phyloP scores from a whole-genome alignment of 192 early-diverging fungal genomes.

The Coemansia nantahalensis region DNA sequence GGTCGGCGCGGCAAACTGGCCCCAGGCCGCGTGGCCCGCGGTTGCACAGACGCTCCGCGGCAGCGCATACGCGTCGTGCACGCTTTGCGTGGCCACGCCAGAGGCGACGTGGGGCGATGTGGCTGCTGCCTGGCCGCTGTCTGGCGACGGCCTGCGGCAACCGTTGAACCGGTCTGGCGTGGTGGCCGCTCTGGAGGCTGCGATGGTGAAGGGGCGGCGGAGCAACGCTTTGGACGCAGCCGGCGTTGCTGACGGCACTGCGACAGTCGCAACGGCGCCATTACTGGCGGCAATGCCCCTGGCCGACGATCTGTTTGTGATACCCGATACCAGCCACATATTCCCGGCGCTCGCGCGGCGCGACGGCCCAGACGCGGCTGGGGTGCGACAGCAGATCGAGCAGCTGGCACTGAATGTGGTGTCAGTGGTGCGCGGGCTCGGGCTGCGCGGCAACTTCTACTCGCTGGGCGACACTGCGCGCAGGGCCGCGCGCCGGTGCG shows the following conservation, averaged over 20 bases:
- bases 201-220: conserved; percentile 9
- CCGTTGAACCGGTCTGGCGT: conserved; percentile 12
- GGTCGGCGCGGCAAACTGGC: conserved; percentile 32
- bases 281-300: conserved; percentile 10
- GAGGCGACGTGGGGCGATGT: conserved; percentile 31
- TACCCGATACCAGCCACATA: conserved; percentile 18
- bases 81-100: conserved; percentile 29
- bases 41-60: conserved; percentile 8
- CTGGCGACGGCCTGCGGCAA: background rate
- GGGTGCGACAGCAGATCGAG: conserved; percentile 12
- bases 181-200: conserved; percentile 1
- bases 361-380: background rate
- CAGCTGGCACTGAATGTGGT: conserved; percentile 28
- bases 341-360: background rate
- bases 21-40: conserved; percentile 14
- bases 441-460: conserved; percentile 29
- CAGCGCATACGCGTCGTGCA: conserved; percentile 10
- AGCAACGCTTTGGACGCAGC: background rate
- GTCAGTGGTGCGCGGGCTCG: conserved; percentile 15
- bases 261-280: conserved; percentile 12
- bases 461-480: conserved; percentile 33
- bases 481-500: conserved; percentile 26
- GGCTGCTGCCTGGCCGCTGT: conserved; percentile 14
- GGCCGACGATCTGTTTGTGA: conserved; percentile 13
- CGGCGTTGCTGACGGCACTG: conserved; percentile 2